Percentiles rank a stretch among this genome's conserved stretches.
Conservation (phyloP, 257 asterid genomes). For the Nyctanthes arbortristis region DNA sequence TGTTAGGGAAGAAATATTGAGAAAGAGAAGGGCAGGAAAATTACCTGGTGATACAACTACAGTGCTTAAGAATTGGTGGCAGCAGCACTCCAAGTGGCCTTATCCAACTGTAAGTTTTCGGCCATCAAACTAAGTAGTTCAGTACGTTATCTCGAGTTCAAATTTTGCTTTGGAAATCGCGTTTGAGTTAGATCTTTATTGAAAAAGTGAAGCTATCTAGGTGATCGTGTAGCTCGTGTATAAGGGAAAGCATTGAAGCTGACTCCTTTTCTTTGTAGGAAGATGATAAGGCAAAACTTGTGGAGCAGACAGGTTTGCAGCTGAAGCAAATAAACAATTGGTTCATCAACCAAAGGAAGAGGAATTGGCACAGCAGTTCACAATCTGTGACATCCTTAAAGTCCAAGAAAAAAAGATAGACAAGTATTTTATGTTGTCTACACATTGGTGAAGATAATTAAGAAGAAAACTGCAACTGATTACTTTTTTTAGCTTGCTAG, state of each 20-base stretch:
- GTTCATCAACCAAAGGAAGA: conserved; percentile 95
- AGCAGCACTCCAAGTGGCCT: conserved; percentile 97
- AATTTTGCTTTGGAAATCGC: too few relatives aligned
- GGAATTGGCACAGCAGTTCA: conserved; percentile 92
- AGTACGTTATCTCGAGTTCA: too few relatives aligned
- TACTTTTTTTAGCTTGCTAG: background rate
- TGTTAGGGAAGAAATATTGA: conserved; percentile 88
- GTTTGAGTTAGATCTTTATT: too few relatives aligned
- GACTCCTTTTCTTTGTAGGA: conserved; percentile 58
- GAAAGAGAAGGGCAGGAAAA: conserved; percentile 96
- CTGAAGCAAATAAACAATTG: conserved; percentile 95
- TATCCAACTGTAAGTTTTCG: conserved; percentile 91
- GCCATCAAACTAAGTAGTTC: too few relatives aligned
- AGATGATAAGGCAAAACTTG: conserved; percentile 94
- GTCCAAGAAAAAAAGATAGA: conserved; percentile 89
- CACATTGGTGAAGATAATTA: background rate
- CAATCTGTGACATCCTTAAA: conserved; percentile 85
- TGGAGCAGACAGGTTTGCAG: conserved; percentile 89
- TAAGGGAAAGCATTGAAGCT: too few relatives aligned
- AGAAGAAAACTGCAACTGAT: background rate
- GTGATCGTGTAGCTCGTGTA: too few relatives aligned
- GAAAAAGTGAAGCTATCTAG: too few relatives aligned
- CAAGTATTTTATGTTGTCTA: background rate
- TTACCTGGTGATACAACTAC: conserved; percentile 92
- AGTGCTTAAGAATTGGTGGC: conserved; percentile 95